A percentile compares a stretch with the other conserved stretches of the same genome.
phyloP scores from a whole-genome alignment of 495 filamentous ascomycete species.

The Annulohypoxylon maeteangense region DNA sequence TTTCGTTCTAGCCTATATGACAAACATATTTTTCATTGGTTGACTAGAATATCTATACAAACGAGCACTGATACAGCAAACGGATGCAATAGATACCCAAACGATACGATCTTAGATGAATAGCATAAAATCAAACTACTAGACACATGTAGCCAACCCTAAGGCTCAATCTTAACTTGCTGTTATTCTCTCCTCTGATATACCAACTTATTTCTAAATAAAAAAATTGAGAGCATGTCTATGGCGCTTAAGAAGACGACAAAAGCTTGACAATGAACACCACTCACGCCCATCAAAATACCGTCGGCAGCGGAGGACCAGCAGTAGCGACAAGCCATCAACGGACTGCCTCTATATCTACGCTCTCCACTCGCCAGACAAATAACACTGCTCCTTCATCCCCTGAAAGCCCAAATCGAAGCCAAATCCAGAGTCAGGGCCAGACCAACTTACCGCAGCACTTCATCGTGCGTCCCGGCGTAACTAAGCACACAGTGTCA shows the following conservation, averaged over 20 bases:
- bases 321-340: background rate
- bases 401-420: background rate
- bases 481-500: slow-evolving; percentile 21
- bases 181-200: background rate
- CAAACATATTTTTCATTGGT: slow-evolving; percentile 5
- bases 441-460: slow-evolving; percentile 37
- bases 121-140: background rate
- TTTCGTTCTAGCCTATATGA: background rate
- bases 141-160: slow-evolving; percentile 1
- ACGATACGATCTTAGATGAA: background rate
- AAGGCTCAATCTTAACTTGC: background rate
- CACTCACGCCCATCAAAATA: background rate
- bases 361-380: background rate
- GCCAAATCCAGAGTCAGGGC: background rate
- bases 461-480: slow-evolving; percentile 53
- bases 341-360: background rate
- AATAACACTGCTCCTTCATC: background rate
- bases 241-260: background rate
- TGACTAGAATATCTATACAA: slow-evolving; percentile 13
- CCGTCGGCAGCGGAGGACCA: background rate
- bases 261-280: slow-evolving; percentile 1
- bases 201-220: background rate
- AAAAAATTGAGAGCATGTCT: slow-evolving; percentile 1
- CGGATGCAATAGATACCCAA: slow-evolving; percentile 14
- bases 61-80: slow-evolving; percentile 25